A percentile compares a stretch with the other conserved stretches of the same genome.
Evolutionary conservation across 2,329 filamentous ascomycete genomes (phyloP).

Genomic region (Beauveria scarabaeidicola): DNA sequence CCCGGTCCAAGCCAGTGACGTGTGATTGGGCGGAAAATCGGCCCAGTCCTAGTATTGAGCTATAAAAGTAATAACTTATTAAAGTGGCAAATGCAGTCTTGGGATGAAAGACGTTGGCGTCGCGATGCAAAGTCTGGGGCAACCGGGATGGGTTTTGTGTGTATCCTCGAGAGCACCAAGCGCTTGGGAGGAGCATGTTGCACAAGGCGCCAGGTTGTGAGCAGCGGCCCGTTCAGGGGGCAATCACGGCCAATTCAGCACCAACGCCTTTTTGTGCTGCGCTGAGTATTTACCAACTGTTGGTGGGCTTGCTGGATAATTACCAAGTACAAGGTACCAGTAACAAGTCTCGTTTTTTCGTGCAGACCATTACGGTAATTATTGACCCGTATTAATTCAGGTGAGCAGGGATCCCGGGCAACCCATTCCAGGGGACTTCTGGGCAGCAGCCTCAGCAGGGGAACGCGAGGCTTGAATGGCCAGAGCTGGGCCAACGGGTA

Average conservation of each 20-base stretch:
- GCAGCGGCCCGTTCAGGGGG: too few species aligned
- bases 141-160: neutral
- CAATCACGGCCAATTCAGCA: too few species aligned
- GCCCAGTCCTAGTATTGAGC: neutral
- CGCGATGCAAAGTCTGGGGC: neutral
- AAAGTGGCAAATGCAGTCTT: neutral
- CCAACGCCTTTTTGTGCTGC: neutral
- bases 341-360: neutral
- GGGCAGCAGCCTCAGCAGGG: neutral
- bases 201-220: neutral
- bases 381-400: neutral
- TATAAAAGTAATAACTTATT: neutral
- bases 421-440: neutral
- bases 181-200: neutral
- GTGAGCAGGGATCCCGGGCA: neutral
- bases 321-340: too few species aligned
- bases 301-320: too few species aligned
- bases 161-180: neutral
- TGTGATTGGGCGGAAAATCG: neutral
- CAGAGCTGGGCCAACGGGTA: neutral
- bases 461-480: neutral
- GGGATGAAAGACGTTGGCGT: neutral
- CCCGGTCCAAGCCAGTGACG: neutral
- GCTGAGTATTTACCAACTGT: too few species aligned
- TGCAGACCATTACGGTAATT: neutral